Percentiles rank a stretch among this genome's conserved stretches.
phyloP scores from a whole-genome alignment of 2,329 filamentous ascomycete species.

The Endocalyx cinctus region DNA sequence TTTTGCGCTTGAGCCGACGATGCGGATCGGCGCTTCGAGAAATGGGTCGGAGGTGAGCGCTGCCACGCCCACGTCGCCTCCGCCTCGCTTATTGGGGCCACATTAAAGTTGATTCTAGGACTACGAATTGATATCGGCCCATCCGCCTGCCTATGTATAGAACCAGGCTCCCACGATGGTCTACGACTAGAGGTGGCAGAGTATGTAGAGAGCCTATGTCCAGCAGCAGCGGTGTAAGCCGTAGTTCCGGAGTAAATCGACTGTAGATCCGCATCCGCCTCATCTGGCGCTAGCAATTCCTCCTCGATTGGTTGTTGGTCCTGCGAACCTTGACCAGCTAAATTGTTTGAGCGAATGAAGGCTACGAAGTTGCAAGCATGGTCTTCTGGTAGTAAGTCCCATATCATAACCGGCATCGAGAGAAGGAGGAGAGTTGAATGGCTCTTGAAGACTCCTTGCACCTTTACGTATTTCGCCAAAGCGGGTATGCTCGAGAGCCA shows the following conservation, averaged over 20 bases:
- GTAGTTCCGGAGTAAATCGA: constrained; percentile 26
- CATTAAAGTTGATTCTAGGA: constrained; percentile 4
- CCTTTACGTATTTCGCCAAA: constrained; percentile 55
- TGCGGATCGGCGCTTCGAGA: too few species aligned
- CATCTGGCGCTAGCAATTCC: constrained; percentile 8
- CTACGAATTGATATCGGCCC: constrained; percentile 2
- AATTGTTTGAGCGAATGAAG: constrained; percentile 55
- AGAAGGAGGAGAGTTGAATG: constrained; percentile 55
- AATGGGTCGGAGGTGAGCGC: too few species aligned
- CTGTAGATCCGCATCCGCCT: constrained; percentile 3
- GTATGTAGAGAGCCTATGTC: constrained; percentile 1
- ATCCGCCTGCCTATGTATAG: too few species aligned
- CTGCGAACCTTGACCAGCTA: constrained; percentile 31
- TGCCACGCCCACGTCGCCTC: constrained; percentile 3
- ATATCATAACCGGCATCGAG: constrained; percentile 55
- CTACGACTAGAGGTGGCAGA: not conserved
- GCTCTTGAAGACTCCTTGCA: constrained; percentile 58
- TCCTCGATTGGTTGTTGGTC: constrained; percentile 10
- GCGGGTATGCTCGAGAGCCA: constrained; percentile 54
- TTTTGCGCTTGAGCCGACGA: too few species aligned
- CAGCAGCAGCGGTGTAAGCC: constrained; percentile 13
- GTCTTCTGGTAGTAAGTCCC: constrained; percentile 55
- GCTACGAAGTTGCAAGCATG: constrained; percentile 54
- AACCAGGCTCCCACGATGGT: too few species aligned
- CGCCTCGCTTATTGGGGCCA: constrained; percentile 2